Evolutionary conservation across 2,329 filamentous ascomycete species (phyloP).

Genomic region (Periconia sp.): DNA sequence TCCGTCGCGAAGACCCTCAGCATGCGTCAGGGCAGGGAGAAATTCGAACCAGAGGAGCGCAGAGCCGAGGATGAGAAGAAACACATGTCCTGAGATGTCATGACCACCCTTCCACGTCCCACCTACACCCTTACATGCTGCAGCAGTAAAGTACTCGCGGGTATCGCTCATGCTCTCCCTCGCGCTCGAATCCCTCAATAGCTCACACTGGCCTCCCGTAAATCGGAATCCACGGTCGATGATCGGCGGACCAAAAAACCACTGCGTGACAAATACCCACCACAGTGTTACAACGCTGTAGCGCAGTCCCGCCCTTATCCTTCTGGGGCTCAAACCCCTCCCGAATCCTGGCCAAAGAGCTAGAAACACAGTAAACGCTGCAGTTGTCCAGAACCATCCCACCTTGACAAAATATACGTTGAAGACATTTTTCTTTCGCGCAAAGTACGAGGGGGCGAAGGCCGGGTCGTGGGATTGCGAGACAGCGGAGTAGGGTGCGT

Average conservation of each 20-base stretch:
- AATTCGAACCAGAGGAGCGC: conserved; percentile 84
- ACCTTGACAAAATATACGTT: conserved; percentile 94
- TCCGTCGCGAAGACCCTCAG: conserved; percentile 62
- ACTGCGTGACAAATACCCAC: conserved; percentile 92
- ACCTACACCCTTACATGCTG: conserved; percentile 81
- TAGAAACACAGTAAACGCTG: conserved; percentile 74
- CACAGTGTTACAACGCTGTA: conserved; percentile 75
- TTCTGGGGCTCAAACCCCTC: conserved; percentile 49
- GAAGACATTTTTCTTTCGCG: conserved; percentile 89
- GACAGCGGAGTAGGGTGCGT: conserved; percentile 65
- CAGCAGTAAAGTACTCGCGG: conserved; percentile 68
- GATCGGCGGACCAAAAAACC: conserved; percentile 90
- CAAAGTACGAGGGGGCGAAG: conserved; percentile 82
- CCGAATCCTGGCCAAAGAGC: conserved; percentile 68
- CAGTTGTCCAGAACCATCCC: conserved; percentile 90
- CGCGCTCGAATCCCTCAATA: conserved; percentile 57
- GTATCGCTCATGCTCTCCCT: conserved; percentile 54
- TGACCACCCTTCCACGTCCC: conserved; percentile 92
- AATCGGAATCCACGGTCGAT: conserved; percentile 90
- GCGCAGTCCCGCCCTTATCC: conserved; percentile 67
- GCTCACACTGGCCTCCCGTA: conserved; percentile 83
- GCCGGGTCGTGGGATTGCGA: conserved; percentile 67
- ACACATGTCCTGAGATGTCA: conserved; percentile 95
- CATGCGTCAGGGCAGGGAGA: conserved; percentile 63
- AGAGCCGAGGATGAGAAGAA: conserved; percentile 85